Evolutionary conservation across 192 early-diverging fungal genomes (phyloP).

Genomic region (Backusella australiensis): DNA sequence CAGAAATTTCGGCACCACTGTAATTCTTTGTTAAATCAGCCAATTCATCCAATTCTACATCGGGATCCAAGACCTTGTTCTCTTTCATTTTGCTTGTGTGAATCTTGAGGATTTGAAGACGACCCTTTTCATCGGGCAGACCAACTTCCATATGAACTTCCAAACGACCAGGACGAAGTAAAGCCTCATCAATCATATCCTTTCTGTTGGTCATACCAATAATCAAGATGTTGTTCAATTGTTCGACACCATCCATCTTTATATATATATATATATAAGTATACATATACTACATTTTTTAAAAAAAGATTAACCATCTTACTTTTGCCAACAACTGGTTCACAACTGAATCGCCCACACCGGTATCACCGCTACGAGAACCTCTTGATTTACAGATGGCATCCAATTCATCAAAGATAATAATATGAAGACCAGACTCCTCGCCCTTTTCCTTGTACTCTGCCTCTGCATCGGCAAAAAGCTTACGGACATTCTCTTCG

Average conservation of each 20-base stretch:
- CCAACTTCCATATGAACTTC: conserved; percentile 98
- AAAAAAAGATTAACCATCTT: neutral
- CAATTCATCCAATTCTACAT: conserved; percentile 84
- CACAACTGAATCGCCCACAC: conserved; percentile 95
- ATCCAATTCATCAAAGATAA: conserved; percentile 99
- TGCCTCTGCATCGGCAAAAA: conserved; percentile 91
- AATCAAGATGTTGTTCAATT: conserved; percentile 96
- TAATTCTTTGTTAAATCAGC: conserved; percentile 93
- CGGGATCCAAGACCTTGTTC: conserved; percentile 73
- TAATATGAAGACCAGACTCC: conserved; percentile 90
- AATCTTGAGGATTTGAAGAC: conserved; percentile 94
- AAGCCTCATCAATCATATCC: conserved; percentile 98
- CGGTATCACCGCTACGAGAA: conserved; percentile 85
- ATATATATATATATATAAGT: neutral
- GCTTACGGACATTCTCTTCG: conserved; percentile 95
- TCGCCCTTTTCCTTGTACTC: conserved; percentile 95
- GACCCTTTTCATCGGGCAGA: conserved; percentile 89
- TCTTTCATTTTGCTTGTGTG: conserved; percentile 86
- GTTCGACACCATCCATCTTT: conserved; percentile 97
- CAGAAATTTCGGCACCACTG: conserved; percentile 95
- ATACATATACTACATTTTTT: neutral
- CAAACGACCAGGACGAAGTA: conserved; percentile 92
- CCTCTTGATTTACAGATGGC: conserved; percentile 99
- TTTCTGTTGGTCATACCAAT: conserved; percentile 99
- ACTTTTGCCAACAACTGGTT: conserved; percentile 95